Evolutionary conservation across 306 rosid genomes (phyloP).

Genomic region (Acmispon strigosus): DNA sequence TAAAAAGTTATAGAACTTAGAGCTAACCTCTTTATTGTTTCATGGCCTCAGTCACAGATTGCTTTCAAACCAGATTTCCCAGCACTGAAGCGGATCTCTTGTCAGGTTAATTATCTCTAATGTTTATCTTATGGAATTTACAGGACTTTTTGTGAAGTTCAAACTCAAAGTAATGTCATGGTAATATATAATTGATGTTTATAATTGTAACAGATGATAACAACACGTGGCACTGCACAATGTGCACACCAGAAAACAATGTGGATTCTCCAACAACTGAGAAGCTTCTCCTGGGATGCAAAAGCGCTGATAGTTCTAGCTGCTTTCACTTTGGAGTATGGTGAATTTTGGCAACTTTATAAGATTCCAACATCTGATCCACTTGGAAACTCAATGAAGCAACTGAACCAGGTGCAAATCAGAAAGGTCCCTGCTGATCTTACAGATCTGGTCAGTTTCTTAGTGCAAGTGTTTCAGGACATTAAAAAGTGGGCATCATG

Average conservation of each 20-base stretch:
- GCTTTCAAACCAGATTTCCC: slow-evolving; percentile 11
- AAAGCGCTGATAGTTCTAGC: slow-evolving; percentile 35
- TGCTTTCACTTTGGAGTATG: slow-evolving; percentile 24
- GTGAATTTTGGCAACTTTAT: slow-evolving; percentile 4
- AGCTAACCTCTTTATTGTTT: background rate
- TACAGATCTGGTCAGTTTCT: background rate
- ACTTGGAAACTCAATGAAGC: slow-evolving; percentile 12
- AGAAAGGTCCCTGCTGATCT: background rate
- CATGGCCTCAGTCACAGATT: background rate
- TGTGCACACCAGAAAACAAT: slow-evolving; percentile 25
- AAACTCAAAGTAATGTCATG: background rate
- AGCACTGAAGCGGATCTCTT: slow-evolving; percentile 16
- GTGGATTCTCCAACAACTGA: slow-evolving; percentile 14
- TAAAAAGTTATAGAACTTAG: too few relatives aligned
- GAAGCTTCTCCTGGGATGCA: slow-evolving; percentile 50
- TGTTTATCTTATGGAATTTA: background rate
- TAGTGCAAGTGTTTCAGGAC: slow-evolving; percentile 22
- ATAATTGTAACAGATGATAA: slow-evolving; percentile 13
- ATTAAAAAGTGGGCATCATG: slow-evolving; percentile 27
- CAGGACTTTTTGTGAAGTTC: too few relatives aligned
- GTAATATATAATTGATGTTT: background rate
- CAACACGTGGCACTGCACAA: background rate
- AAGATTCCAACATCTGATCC: background rate
- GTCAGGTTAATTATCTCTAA: slow-evolving; percentile 10
- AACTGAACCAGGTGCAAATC: slow-evolving; percentile 1